Conservation (phyloP, 768 basidiomycete species). For the Amylocystis lapponica region DNA sequence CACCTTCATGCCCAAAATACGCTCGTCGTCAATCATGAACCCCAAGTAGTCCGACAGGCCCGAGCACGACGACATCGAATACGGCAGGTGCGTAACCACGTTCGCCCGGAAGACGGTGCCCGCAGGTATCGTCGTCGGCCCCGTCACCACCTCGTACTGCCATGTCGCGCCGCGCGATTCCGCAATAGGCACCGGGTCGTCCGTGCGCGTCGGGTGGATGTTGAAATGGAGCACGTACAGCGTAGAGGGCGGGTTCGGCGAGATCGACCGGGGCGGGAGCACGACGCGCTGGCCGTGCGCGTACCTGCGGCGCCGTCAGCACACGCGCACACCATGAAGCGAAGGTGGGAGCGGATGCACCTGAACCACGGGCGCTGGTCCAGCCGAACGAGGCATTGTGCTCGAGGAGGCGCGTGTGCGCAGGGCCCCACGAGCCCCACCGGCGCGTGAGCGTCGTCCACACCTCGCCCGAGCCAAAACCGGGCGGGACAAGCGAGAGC, state of each 20-base stretch:
- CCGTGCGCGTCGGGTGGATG: constrained; percentile 18
- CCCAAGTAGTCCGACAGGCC: constrained; percentile 27
- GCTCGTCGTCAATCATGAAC: constrained; percentile 38
- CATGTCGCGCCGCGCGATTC: neutral
- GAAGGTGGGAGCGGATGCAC: constrained; percentile 22
- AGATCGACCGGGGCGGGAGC: constrained; percentile 12
- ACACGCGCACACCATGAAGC: no score
- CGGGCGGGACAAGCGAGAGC: constrained; percentile 9
- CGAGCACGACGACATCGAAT: constrained; percentile 8
- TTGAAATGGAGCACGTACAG: constrained; percentile 27
- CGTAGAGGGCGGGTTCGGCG: constrained; percentile 18
- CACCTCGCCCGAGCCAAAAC: no score
- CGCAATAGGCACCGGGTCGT: constrained; percentile 11
- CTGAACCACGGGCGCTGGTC: no score
- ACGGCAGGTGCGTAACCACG: constrained; percentile 18
- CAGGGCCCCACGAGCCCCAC: constrained; percentile 38
- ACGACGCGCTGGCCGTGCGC: constrained; percentile 38
- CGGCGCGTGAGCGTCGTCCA: no score
- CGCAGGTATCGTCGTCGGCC: neutral
- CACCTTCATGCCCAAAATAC: constrained; percentile 37
- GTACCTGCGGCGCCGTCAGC: no score
- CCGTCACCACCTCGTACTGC: constrained; percentile 2
- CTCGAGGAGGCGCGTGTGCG: constrained; percentile 28
- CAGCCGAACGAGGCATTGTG: constrained; percentile 30
- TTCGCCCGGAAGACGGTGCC: constrained; percentile 9